Evolutionary conservation across 768 basidiomycete species (phyloP).

Genomic region (Rhizopogon vesiculosus): DNA sequence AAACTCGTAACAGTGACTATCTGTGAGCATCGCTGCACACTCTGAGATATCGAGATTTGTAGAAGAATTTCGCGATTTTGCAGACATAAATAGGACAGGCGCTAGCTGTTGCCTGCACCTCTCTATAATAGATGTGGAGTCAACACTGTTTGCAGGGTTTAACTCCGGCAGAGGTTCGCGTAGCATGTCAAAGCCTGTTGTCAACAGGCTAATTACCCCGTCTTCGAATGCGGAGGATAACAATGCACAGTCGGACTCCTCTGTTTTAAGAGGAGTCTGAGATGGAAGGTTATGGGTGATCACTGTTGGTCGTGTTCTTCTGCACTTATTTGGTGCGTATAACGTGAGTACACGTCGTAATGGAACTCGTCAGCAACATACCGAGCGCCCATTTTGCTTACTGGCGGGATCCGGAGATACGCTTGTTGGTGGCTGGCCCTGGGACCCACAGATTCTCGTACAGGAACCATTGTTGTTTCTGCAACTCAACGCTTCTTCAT

Average conservation of each 20-base stretch:
- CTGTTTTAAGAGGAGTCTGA: constrained; percentile 2
- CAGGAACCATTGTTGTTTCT: background rate
- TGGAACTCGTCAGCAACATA: constrained; percentile 8
- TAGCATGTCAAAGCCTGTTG: constrained; percentile 1
- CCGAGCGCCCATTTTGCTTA: constrained; percentile 10
- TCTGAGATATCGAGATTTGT: constrained; percentile 11
- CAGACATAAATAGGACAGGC: constrained; percentile 18
- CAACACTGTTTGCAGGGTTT: constrained; percentile 8
- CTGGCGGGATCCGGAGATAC: background rate
- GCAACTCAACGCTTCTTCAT: background rate
- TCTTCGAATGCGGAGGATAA: constrained; percentile 10
- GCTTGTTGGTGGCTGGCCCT: constrained; percentile 1
- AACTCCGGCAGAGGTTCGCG: background rate
- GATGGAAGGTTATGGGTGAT: constrained; percentile 8
- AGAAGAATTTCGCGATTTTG: constrained; percentile 11
- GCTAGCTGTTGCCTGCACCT: constrained; percentile 20
- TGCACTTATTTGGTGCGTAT: background rate
- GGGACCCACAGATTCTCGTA: background rate
- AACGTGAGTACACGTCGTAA: constrained; percentile 1
- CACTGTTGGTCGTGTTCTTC: constrained; percentile 7
- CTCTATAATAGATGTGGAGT: constrained; percentile 14
- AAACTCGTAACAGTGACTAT: constrained; percentile 18
- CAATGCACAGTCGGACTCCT: constrained; percentile 2
- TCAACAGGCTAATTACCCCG: constrained; percentile 4
- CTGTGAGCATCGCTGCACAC: constrained; percentile 22